Conservation (phyloP, 2,329 filamentous ascomycete genomes). For the Apiospora marii region DNA sequence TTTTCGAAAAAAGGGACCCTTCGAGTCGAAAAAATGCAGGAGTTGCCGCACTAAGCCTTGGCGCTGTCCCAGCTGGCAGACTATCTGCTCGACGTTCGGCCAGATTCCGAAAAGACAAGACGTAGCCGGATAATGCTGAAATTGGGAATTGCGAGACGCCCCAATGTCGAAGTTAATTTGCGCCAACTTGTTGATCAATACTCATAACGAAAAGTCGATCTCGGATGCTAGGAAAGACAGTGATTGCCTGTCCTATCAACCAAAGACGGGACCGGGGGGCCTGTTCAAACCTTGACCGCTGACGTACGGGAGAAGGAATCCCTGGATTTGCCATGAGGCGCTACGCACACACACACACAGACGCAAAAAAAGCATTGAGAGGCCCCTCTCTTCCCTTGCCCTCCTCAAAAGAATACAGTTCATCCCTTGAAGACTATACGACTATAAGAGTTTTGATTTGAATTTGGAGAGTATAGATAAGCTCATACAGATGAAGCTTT, state of each 20-base stretch:
- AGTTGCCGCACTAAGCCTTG: slow-evolving; percentile 4
- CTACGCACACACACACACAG: not conserved
- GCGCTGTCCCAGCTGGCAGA: not conserved
- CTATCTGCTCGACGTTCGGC: not conserved
- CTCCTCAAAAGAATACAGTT: not conserved
- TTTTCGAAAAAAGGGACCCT: not conserved
- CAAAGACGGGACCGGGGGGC: not conserved
- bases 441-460: not conserved
- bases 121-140: slow-evolving; percentile 1
- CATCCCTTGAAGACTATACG: not conserved
- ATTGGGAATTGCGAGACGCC: not conserved
- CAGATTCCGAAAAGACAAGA: not conserved
- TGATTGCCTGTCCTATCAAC: not conserved
- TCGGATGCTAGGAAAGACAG: not conserved
- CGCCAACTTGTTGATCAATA: not conserved
- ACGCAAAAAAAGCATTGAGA: not conserved
- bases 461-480: not conserved
- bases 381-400: not conserved
- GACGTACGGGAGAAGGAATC: slow-evolving; percentile 9
- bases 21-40: not conserved
- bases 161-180: not conserved
- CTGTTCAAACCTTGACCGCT: slow-evolving; percentile 16
- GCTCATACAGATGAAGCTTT: too few species aligned
- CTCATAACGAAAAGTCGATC: not conserved
- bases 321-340: slow-evolving; percentile 7